Evolutionary conservation across 495 filamentous ascomycete genomes (phyloP), one percentile per base, ranked within the genome.

Genomic region (Corynascus novoguineensis): DNA sequence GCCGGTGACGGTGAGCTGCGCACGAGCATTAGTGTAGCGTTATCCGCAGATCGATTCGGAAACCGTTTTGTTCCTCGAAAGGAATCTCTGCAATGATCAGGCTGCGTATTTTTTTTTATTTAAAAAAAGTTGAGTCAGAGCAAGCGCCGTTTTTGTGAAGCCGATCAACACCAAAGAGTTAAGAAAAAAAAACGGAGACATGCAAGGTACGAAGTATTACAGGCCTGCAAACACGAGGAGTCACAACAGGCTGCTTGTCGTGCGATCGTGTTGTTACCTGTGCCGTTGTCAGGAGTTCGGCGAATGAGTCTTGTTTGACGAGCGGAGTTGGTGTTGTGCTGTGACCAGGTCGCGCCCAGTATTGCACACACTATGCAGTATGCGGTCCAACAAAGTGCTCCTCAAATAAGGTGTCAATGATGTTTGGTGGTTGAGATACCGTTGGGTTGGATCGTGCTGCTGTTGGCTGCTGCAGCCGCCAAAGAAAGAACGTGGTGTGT

Each of bases 381-480:
- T 51, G 47, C 55, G 32, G 45, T 28, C 28, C 11, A 25, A 28
- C 24, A 35, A 34, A 17, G 50, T 40, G 34, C 35, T 53, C 11
- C n/a, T 29, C 27, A 19, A 22, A 29, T 6, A 12, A 9, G 5
- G 28, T 31, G 31, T 47, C 58, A 55, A 56, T 55, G 46, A 28
- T 12, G 31, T n/a, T 12, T 29, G 9, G 24, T 19, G n/a, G 0
- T 7, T 50, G 44, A 28, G 50, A 54, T 52, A 56, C 60, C 56
- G 48, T 53, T 52, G 46, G 31, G 27, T 27, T 48, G 53, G 57
- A 35, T 57, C 28, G 28, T 11, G 21, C 40, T 51, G 44, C 40
- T 14, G 56, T 63, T 63, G 60, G 60, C 28, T 42, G 50, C 28
- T 22, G 28, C 46, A 50, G 55, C 60, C 45, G 60, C 60, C 27